phyloP scores from a whole-genome alignment of 257 asterid species.

The Solanum virginianum region DNA sequence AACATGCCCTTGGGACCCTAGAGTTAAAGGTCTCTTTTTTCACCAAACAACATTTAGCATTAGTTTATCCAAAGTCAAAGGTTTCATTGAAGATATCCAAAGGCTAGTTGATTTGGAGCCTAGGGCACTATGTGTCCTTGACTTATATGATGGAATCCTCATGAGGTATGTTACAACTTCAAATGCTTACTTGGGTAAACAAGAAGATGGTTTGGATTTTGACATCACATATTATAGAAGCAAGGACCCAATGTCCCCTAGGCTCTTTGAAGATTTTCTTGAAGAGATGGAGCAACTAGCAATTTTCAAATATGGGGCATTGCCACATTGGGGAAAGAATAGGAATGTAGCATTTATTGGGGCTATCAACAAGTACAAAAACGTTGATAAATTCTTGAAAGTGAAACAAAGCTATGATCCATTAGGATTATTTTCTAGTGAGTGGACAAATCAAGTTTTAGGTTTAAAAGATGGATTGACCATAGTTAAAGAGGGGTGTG shows the following conservation, averaged over 20 bases:
- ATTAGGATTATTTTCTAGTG: conserved; percentile 11
- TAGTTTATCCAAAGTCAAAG: conserved; percentile 5
- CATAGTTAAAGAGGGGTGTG: conserved; percentile 6
- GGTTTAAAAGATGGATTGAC: conserved; percentile 9
- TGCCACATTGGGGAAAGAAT: conserved; percentile 26
- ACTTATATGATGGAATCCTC: conserved; percentile 8
- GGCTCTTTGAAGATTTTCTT: conserved; percentile 10
- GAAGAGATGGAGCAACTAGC: conserved; percentile 18
- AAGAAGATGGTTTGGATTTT: conserved; percentile 15
- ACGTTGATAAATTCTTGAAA: conserved; percentile 9
- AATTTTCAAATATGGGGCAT: conserved; percentile 9
- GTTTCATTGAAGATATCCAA: conserved; percentile 6
- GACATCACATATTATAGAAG: conserved; percentile 15
- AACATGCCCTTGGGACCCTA: conserved; percentile 14
- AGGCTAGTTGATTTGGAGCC: neutral
- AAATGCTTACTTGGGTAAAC: conserved; percentile 16
- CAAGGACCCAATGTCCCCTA: conserved; percentile 9
- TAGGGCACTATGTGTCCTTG: conserved; percentile 1
- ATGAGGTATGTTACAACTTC: conserved; percentile 11
- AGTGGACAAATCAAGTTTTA: conserved; percentile 17
- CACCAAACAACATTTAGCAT: conserved; percentile 9
- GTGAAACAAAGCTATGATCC: conserved; percentile 6
- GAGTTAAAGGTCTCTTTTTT: conserved; percentile 12
- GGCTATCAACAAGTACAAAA: conserved; percentile 3
- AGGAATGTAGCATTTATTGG: conserved; percentile 15